Conservation (phyloP, 805 yeast genomes). For the Nakazawaea ishiwadae region DNA sequence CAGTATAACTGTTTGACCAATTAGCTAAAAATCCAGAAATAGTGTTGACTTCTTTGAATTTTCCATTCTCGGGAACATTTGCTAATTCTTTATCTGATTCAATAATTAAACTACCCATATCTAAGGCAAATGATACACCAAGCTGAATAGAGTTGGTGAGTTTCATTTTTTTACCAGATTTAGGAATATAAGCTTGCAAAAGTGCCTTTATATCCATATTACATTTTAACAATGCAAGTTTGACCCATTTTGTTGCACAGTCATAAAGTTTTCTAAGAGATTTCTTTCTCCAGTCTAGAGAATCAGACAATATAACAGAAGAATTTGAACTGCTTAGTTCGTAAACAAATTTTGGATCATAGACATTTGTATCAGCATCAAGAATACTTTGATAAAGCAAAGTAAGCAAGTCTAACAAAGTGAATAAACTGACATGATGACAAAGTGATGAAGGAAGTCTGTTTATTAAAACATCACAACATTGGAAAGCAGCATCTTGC, state of each 20-base stretch:
- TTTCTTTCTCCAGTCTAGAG: slow-evolving; percentile 66
- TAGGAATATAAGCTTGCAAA: slow-evolving; percentile 69
- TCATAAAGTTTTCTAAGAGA: slow-evolving; percentile 58
- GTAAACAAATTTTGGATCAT: slow-evolving; percentile 77
- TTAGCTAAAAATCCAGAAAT: slow-evolving; percentile 70
- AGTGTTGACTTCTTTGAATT: slow-evolving; percentile 40
- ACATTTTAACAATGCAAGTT: slow-evolving; percentile 49
- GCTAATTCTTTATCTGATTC: slow-evolving; percentile 63
- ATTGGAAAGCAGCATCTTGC: slow-evolving; percentile 75
- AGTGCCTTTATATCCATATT: slow-evolving; percentile 74
- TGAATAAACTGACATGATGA: slow-evolving; percentile 64
- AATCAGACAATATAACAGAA: slow-evolving; percentile 62
- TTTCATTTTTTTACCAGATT: slow-evolving; percentile 19
- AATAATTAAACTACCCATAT: slow-evolving; percentile 74
- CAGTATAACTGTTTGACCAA: slow-evolving; percentile 50
- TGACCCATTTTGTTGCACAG: slow-evolving; percentile 66
- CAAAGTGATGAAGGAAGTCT: slow-evolving; percentile 77
- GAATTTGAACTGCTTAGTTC: slow-evolving; percentile 38
- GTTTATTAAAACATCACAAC: slow-evolving; percentile 64
- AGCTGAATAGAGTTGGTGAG: slow-evolving; percentile 42
- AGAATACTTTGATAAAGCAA: slow-evolving; percentile 73
- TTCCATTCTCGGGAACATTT: slow-evolving; percentile 33
- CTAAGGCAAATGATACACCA: slow-evolving; percentile 89
- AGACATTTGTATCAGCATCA: slow-evolving; percentile 80
- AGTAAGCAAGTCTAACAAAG: slow-evolving; percentile 76